These are phyloP conservation scores for Chernovozyma sophiae-reginae DNA, from an alignment of 1,139 yeast species.

Conservation along the genomic window DNA sequence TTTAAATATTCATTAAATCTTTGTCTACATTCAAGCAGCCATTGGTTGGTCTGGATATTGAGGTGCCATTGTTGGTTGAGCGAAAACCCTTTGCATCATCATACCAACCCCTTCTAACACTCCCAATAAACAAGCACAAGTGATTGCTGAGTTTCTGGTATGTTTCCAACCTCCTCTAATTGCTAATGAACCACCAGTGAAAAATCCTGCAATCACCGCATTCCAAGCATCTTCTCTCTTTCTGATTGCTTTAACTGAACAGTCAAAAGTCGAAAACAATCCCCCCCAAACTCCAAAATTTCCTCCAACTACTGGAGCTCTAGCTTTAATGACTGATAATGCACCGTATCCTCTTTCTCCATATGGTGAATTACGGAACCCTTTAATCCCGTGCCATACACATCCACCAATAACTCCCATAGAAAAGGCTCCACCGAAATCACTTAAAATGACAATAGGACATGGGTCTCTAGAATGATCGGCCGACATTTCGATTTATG, in stretches of 20 bases:
- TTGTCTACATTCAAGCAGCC: slow-evolving; percentile 46
- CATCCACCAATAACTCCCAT: slow-evolving; percentile 99
- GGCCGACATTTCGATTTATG: slow-evolving; percentile 62
- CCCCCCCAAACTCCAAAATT: slow-evolving; percentile 99
- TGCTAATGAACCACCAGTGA: slow-evolving; percentile 97
- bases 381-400: slow-evolving; percentile 98
- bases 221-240: slow-evolving; percentile 98
- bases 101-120: slow-evolving; percentile 98
- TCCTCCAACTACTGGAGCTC: slow-evolving; percentile 99
- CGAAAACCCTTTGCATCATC: slow-evolving; percentile 89
- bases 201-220: slow-evolving; percentile 96
- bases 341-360: slow-evolving; percentile 95
- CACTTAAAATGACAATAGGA: slow-evolving; percentile 91
- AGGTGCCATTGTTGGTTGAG: slow-evolving; percentile 82
- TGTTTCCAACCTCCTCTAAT: slow-evolving; percentile 99
- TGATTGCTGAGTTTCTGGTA: slow-evolving; percentile 92
- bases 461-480: slow-evolving; percentile 99
- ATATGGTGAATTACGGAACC: slow-evolving; percentile 94
- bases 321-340: slow-evolving; percentile 82
- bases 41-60: slow-evolving; percentile 58
- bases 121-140: slow-evolving; percentile 95
- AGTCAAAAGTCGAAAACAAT: slow-evolving; percentile 88
- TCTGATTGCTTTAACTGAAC: slow-evolving; percentile 92
- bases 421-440: slow-evolving; percentile 98
- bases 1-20: too few species aligned